Base-by-base conservation (phyloP, 108 stramenopile species). In the Epithemia pelagica region DNA sequence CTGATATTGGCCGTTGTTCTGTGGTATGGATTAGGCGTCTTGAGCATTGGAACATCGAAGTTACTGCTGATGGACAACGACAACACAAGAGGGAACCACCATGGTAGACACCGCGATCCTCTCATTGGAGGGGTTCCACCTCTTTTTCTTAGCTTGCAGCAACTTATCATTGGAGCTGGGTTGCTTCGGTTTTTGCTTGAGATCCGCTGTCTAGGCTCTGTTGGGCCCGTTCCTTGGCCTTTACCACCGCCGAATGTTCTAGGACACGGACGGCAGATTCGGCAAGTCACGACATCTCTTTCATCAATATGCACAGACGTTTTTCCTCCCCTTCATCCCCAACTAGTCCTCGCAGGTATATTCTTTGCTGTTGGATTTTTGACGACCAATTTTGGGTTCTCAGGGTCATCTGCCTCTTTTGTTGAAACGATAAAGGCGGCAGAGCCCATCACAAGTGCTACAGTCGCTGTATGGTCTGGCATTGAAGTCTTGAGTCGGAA, bases 341-440 rank as follows among this genome's bases (percentile, higher is more conserved):
- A 18, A 28, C 28, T 86, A 3, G 21, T 80, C 22, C 60, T 78
- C 22, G 57, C 87, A 0, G 82, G 75, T 52, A 59, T 84, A 1
- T 89, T 72, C 70, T 92, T 92, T 59, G 57, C 75, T 29, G 28
- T 85, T 0, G 91, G 91, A 60, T 92, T 92, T 66, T 63, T 78
- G 21, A 30, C 78, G 23, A 92, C 91, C 30, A 92, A 92, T 58
- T 64, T 62, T 54, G 84, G 77, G 3, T 92, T 92, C 64, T 58
- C 63, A 23, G 59, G 59, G 19, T 78, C 84, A 23, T 80, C 86
- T 23, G 83, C 88, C 0, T 72, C 84, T 33, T 90, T 89, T 65
- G 91, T 92, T 24, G 91, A 92, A 75, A 92, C 91, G 51, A 66
- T 92, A 75, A 92, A 92, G 67, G 91, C 91, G 20, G 84, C 91